Evolutionary conservation across 805 yeast species (phyloP), one percentile per base, ranked within the genome.

Genomic region (fission yeast (Schizosaccharomyces pombe)): DNA sequence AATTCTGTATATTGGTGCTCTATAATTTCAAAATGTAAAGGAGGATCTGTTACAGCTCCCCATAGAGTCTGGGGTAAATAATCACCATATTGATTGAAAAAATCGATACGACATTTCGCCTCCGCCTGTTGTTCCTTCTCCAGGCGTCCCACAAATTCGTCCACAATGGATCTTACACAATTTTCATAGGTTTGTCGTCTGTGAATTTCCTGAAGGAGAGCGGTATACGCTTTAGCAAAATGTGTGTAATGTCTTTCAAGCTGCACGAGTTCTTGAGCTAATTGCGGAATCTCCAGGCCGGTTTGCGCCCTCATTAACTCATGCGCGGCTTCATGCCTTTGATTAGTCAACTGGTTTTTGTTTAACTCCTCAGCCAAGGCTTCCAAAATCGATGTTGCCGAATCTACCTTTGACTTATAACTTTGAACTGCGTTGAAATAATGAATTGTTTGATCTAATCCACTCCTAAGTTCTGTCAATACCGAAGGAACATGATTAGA

Each of bases 1-100:
- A 43, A 12, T 30, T 32, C 39, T 12, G 53, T 16, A 49, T 49
- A 49, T 30, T 32, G 39, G 19, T 49, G 53, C 31, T 31, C 53
- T 24, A 30, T 32, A 16, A 49, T 49, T 3, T 49, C 53, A 5
- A 49, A 49, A 31, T 49, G 53, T 2, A 32, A 14, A 31, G 39
- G 39, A 14, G 34, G 39, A 30, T 49, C 53, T 16, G 53, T 32
- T 19, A 49, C 53, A 8, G 39, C 53, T 12, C n/a, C n/a, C 53
- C 53, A 49, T 8, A 49, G 12, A 5, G 34, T 32, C 24, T 30
- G 39, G 3, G 53, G 53, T 24, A 49, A 28, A 24, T 26, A 49
- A 49, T 49, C 53, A 28, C 53, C 53, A 12, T 49, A 28, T 6
- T 28, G 34, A n/a, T 24, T 30, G 16, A 28, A 28, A 28, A 49